phyloP scores from a whole-genome alignment of 225 moss, liverwort and hornwort genomes.

The Antitrichia curtipendula region DNA sequence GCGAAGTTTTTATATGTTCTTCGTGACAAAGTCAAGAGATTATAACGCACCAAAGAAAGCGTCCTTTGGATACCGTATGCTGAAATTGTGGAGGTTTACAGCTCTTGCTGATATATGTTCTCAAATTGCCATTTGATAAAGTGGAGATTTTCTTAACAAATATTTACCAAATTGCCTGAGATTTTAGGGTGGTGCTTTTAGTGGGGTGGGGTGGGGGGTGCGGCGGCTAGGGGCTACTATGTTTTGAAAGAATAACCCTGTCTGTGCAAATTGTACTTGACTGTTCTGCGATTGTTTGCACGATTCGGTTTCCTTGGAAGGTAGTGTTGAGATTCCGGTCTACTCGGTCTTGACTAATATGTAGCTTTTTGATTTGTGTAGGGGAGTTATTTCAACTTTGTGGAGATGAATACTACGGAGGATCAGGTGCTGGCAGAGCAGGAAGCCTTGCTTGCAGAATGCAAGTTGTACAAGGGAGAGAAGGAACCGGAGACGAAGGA shows the following conservation, averaged over 20 bases:
- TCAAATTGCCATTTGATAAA: neutral
- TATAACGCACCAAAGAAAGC: neutral
- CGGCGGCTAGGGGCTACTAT: too few species aligned
- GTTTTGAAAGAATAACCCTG: too few species aligned
- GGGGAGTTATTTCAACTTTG: neutral
- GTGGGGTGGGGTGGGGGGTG: neutral
- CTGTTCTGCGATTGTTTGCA: neutral
- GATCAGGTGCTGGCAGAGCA: conserved; percentile 56
- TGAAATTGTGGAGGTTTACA: neutral
- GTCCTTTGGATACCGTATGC: neutral
- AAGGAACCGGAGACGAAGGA: conserved; percentile 76
- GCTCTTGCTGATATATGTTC: neutral
- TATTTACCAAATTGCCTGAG: neutral
- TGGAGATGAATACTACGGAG: conserved; percentile 41
- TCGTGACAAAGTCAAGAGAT: neutral
- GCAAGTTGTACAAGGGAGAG: conserved; percentile 69
- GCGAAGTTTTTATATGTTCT: neutral
- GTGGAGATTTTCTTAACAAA: neutral
- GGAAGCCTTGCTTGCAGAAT: conserved; percentile 49
- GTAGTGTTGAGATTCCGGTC: neutral
- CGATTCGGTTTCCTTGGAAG: neutral
- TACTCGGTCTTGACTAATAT: neutral
- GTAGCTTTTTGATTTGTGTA: neutral
- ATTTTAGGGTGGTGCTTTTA: neutral
- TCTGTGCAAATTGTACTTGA: neutral